A percentile compares a stretch with the other conserved stretches of the same genome.
These are phyloP conservation scores for Fraxinus baroniana DNA, from an alignment of 305 asterid genomes.

Conservation along the genomic window DNA sequence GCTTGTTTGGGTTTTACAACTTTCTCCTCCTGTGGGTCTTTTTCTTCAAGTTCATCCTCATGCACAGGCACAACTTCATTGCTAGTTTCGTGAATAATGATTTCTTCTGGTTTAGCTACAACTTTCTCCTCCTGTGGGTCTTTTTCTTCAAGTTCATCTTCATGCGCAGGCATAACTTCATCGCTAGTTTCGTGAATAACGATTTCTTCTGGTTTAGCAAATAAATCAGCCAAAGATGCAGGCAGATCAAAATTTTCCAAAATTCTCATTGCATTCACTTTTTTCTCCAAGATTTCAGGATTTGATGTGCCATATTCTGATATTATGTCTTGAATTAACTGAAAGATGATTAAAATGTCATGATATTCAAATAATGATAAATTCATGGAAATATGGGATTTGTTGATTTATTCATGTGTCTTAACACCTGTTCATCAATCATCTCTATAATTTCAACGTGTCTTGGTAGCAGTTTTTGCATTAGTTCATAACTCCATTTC, in stretches of 20 bases:
- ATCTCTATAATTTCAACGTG: slow-evolving; percentile 80
- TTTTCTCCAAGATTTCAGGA: slow-evolving; percentile 57
- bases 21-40: slow-evolving; percentile 28
- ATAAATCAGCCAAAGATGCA: slow-evolving; percentile 53
- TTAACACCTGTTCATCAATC: slow-evolving; percentile 77
- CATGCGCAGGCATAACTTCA: not conserved
- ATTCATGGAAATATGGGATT: slow-evolving; percentile 16
- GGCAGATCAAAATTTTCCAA: slow-evolving; percentile 82
- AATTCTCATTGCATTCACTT: slow-evolving; percentile 72
- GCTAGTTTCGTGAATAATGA: slow-evolving; percentile 28
- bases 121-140: slow-evolving; percentile 30
- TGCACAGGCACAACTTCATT: slow-evolving; percentile 11
- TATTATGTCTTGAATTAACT: slow-evolving; percentile 68
- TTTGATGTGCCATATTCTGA: slow-evolving; percentile 61
- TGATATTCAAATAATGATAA: slow-evolving; percentile 25
- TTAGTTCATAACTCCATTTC: slow-evolving; percentile 84
- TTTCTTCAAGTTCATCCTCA: not conserved
- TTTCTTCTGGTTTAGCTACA: slow-evolving; percentile 42
- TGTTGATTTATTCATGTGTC: slow-evolving; percentile 13
- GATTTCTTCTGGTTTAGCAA: slow-evolving; percentile 45
- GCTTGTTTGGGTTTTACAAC: slow-evolving; percentile 35
- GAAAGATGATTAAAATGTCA: slow-evolving; percentile 30
- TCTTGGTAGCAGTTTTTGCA: slow-evolving; percentile 84
- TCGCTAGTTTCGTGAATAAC: not conserved
- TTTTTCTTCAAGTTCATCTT: not conserved